Evolutionary conservation across 2,329 filamentous ascomycete species (phyloP).

Genomic region (Chaetomium olivaceum): DNA sequence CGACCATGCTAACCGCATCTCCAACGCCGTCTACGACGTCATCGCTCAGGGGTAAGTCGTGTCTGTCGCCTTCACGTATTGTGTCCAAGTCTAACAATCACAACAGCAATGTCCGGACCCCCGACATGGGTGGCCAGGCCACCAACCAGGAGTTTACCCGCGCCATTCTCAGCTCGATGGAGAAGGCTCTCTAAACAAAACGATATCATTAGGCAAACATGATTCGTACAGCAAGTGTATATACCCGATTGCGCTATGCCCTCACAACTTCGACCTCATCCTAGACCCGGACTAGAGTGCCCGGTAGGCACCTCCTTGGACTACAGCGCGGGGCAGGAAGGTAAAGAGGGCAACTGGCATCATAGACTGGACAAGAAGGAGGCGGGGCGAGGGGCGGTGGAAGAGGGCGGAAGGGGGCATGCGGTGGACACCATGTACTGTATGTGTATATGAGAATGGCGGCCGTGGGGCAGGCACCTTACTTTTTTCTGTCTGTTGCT

Average conservation of each 20-base stretch:
- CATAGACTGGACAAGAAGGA: slow-evolving; percentile 21
- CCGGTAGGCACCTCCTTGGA: neutral
- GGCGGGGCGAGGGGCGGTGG: neutral
- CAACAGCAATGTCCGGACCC: slow-evolving; percentile 77
- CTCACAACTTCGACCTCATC: neutral
- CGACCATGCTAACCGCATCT: slow-evolving; percentile 97
- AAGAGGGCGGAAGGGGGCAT: neutral
- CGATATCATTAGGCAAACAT: neutral
- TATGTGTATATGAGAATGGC: slow-evolving; percentile 15
- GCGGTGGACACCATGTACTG: slow-evolving; percentile 17
- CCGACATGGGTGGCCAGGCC: slow-evolving; percentile 90
- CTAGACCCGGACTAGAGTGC: slow-evolving; percentile 10
- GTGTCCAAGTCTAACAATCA: slow-evolving; percentile 43
- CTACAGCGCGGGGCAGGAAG: slow-evolving; percentile 10
- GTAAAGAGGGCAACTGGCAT: slow-evolving; percentile 10
- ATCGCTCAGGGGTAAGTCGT: slow-evolving; percentile 82
- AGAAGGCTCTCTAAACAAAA: slow-evolving; percentile 47
- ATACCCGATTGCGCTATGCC: slow-evolving; percentile 14
- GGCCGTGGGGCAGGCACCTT: slow-evolving; percentile 8
- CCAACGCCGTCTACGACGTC: slow-evolving; percentile 73
- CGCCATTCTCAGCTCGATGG: slow-evolving; percentile 94
- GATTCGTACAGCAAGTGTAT: slow-evolving; percentile 18
- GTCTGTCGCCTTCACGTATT: neutral
- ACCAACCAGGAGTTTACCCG: slow-evolving; percentile 94
- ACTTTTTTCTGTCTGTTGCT: slow-evolving; percentile 18